Percentiles rank a stretch among this genome's conserved stretches.
These are phyloP conservation scores for Plantago major DNA, from an alignment of 257 asterid genomes.

Conservation along the genomic window DNA sequence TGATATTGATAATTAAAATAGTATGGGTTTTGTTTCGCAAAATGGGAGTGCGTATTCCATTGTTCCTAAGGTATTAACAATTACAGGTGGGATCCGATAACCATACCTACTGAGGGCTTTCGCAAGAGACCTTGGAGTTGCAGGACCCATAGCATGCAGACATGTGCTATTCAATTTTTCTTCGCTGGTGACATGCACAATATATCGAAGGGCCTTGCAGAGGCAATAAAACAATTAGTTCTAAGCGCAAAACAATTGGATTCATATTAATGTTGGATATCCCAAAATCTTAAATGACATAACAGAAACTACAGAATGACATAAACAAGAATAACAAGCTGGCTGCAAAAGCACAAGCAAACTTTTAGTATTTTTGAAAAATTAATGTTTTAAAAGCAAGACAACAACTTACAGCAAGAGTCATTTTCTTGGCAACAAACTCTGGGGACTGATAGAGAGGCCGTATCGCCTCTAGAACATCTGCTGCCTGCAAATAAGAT, in stretches of 20 bases:
- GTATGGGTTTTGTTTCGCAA: not conserved
- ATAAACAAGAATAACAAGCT: not conserved
- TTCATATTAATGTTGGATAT: not conserved
- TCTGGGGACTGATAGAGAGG: constrained; percentile 23
- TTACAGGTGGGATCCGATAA: not conserved
- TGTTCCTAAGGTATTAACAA: too few relatives aligned
- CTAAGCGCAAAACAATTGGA: not conserved
- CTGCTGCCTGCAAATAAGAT: constrained; percentile 13
- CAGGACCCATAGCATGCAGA: not conserved
- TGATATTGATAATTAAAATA: not conserved
- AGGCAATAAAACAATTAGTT: not conserved
- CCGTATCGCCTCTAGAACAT: too few relatives aligned
- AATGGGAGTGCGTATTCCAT: too few relatives aligned
- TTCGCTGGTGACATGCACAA: constrained; percentile 15
- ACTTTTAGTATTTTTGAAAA: not conserved
- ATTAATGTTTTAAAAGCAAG: not conserved
- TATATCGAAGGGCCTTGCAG: constrained; percentile 19
- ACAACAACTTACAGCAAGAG: constrained; percentile 19
- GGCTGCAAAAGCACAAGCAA: not conserved
- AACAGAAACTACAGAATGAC: not conserved
- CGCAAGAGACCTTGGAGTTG: constrained; percentile 7
- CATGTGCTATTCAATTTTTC: not conserved
- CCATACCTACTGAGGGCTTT: constrained; percentile 18
- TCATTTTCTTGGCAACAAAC: constrained; percentile 17
- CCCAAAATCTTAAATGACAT: not conserved